Conservation (phyloP, 2,329 filamentous ascomycete species). For the Xylariaceae sp. region DNA sequence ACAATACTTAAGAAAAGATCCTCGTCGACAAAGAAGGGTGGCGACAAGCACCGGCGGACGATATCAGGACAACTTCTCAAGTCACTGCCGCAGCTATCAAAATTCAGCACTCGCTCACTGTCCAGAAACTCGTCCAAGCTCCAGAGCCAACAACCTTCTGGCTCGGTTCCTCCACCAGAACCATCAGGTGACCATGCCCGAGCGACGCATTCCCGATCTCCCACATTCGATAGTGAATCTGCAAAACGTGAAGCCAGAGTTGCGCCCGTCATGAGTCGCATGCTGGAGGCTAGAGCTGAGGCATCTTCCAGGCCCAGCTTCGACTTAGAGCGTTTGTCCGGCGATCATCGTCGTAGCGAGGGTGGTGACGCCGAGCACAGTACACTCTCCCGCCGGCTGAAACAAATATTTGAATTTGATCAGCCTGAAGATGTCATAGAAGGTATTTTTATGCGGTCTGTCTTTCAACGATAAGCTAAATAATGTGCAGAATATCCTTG, state of each 20-base stretch:
- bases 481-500: conserved; percentile 77
- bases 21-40: conserved; percentile 32
- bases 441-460: conserved; percentile 40
- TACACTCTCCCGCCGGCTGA: conserved; percentile 65
- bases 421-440: conserved; percentile 79
- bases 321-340: conserved; percentile 45
- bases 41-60: conserved; percentile 49
- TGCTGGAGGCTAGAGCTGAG: conserved; percentile 67
- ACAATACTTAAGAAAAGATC: conserved; percentile 25
- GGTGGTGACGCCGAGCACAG: conserved; percentile 40
- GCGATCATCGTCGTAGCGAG: conserved; percentile 31
- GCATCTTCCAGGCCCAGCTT: conserved; percentile 56
- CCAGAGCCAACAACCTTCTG: conserved; percentile 34
- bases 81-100: conserved; percentile 59
- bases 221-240: conserved; percentile 24
- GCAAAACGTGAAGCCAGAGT: conserved; percentile 41
- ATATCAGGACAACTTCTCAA: conserved; percentile 62
- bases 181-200: conserved; percentile 12
- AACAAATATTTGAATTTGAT: conserved; percentile 82
- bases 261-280: conserved; percentile 71
- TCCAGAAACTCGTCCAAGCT: conserved; percentile 36
- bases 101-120: conserved; percentile 35
- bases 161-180: conserved; percentile 23
- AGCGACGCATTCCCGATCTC: conserved; percentile 10
- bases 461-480: background rate